A percentile compares a stretch with the other conserved stretches of the same genome.
These are phyloP conservation scores for Claviceps pazoutovae DNA, from an alignment of 2,329 filamentous ascomycete genomes.

Conservation along the genomic window DNA sequence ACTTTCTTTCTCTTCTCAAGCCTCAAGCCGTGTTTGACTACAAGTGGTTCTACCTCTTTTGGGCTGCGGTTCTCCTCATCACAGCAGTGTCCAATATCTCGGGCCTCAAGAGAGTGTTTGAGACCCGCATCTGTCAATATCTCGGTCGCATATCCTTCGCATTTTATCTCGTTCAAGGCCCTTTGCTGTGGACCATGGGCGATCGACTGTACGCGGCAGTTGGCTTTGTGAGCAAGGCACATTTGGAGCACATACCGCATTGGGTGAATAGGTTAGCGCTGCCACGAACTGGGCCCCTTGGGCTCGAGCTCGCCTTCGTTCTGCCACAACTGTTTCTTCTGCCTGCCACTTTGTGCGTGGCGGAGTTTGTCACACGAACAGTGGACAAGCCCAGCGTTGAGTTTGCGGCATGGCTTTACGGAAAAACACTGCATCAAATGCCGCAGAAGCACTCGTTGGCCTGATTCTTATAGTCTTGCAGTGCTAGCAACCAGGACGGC, in stretches of 20 bases:
- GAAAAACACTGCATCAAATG: conserved; percentile 20
- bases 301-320: conserved; percentile 46
- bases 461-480: not conserved
- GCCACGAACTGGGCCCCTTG: conserved; percentile 41
- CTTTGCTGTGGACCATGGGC: conserved; percentile 43
- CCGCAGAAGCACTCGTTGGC: conserved; percentile 1
- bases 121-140: conserved; percentile 43
- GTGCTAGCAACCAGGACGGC: too few species aligned
- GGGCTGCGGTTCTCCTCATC: conserved; percentile 43
- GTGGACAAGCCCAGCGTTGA: conserved; percentile 48
- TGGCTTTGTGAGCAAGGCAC: conserved; percentile 37
- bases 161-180: conserved; percentile 51
- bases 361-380: conserved; percentile 39
- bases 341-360: conserved; percentile 43
- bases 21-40: conserved; percentile 51
- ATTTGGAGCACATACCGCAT: conserved; percentile 34
- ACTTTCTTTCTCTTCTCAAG: conserved; percentile 44
- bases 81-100: conserved; percentile 41
- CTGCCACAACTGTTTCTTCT: conserved; percentile 44
- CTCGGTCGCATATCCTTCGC: conserved; percentile 48
- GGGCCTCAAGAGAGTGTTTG: conserved; percentile 45
- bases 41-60: conserved; percentile 57
- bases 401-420: conserved; percentile 43
- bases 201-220: conserved; percentile 49
- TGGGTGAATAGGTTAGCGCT: conserved; percentile 45